Conservation (phyloP, 2,329 filamentous ascomycete species). For the Fusarium austroafricanum region DNA sequence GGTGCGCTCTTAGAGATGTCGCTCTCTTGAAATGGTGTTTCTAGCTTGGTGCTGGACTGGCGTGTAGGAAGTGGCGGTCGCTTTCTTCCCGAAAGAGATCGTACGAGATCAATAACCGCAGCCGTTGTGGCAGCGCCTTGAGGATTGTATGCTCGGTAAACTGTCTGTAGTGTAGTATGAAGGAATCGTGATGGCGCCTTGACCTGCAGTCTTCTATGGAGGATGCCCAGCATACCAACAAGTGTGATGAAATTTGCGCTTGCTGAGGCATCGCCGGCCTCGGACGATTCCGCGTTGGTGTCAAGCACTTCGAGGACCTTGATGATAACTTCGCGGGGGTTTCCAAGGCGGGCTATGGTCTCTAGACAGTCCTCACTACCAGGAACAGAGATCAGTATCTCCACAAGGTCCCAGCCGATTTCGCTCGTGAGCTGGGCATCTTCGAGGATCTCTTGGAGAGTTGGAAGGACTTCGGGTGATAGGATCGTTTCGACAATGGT, state of each 20-base stretch:
- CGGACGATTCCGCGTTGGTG: slow-evolving; percentile 55
- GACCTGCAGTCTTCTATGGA: slow-evolving; percentile 80
- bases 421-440: slow-evolving; percentile 76
- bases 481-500: slow-evolving; percentile 82
- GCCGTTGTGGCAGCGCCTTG: slow-evolving; percentile 75
- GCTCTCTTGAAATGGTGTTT: slow-evolving; percentile 66
- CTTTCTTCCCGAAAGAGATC: slow-evolving; percentile 74
- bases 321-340: slow-evolving; percentile 83
- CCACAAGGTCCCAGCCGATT: slow-evolving; percentile 87
- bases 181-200: slow-evolving; percentile 83
- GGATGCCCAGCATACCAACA: slow-evolving; percentile 76
- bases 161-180: slow-evolving; percentile 78
- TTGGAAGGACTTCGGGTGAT: slow-evolving; percentile 72
- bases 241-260: slow-evolving; percentile 73
- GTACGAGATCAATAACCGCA: slow-evolving; percentile 76
- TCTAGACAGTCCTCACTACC: slow-evolving; percentile 77
- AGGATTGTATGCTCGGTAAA: slow-evolving; percentile 73
- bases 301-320: slow-evolving; percentile 82
- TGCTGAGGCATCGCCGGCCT: slow-evolving; percentile 51
- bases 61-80: slow-evolving; percentile 71
- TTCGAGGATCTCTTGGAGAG: slow-evolving; percentile 75
- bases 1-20: slow-evolving; percentile 67
- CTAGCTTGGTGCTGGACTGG: slow-evolving; percentile 67
- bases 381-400: slow-evolving; percentile 75
- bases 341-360: slow-evolving; percentile 80